phyloP scores from a whole-genome alignment of 306 rosid genomes.

The Pyrus betulifolia region DNA sequence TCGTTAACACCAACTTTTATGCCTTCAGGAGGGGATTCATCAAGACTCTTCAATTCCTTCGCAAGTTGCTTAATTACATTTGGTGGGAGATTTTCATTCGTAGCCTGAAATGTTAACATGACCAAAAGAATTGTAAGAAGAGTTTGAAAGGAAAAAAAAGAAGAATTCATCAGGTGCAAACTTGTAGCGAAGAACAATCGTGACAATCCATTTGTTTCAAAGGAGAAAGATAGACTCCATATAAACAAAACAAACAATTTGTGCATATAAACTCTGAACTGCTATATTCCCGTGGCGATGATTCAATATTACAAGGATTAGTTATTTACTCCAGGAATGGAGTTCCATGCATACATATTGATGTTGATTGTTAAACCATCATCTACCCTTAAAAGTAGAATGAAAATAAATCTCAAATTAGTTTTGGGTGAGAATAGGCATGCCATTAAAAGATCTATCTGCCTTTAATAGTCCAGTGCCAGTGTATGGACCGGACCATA shows the following conservation, averaged over 20 bases:
- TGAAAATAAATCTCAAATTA: not conserved
- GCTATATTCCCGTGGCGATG: not conserved
- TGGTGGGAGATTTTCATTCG: slow-evolving; percentile 97
- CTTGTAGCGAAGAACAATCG: not conserved
- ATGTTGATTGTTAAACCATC: not conserved
- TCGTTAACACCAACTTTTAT: slow-evolving; percentile 85
- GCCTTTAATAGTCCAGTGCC: not conserved
- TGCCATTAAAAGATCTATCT: not conserved
- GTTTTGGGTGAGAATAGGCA: not conserved
- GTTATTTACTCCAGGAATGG: not conserved
- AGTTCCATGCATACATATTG: not conserved
- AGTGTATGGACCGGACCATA: not conserved
- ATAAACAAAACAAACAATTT: not conserved
- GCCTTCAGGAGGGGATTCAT: slow-evolving; percentile 96
- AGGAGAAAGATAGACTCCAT: not conserved
- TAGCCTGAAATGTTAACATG: slow-evolving; percentile 53
- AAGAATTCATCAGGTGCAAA: not conserved
- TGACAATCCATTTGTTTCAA: not conserved
- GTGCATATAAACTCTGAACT: not conserved
- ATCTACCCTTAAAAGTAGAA: not conserved
- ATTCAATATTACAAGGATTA: not conserved
- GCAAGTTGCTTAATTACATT: slow-evolving; percentile 94
- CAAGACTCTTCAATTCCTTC: slow-evolving; percentile 92
- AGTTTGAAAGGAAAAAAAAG: not conserved
- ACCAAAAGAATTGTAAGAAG: not conserved